Base-by-base conservation (phyloP, 148 eudicot genomes). In the Nepenthes mirabilis region DNA sequence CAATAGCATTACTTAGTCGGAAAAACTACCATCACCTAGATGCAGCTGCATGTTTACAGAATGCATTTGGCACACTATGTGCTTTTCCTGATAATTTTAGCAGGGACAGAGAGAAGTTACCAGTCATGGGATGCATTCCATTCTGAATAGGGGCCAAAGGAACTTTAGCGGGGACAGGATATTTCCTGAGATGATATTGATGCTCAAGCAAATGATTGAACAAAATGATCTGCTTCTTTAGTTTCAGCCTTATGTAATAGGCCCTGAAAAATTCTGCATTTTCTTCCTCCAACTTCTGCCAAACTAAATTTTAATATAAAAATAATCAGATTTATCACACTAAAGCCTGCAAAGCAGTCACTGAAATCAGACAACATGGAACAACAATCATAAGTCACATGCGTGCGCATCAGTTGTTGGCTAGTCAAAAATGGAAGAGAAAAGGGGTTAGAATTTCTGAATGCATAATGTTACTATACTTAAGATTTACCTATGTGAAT, bases 241-340 rank as follows among this genome's bases (percentile, higher is more conserved):
- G 35, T 67, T 93, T 93, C 64, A 93, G 89, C 87, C 99, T 79
- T 75, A 89, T 82, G 78, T 88, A 93, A 74, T 93, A 93, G 33
- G 95, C 91, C 74, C 95, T 82, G 73, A 93, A 93, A 69, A 93
- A 93, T 48, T 93, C 99, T 0, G 99, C 91, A 82, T 93, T 93
- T 74, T 93, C 99, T 84, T 93, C 99, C 74, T 93, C 99, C 80
- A 93, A 68, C 68, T 93, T 93, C 89, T 93, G 96, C 99, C 99
- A 93, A 32, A 93, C 99, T 93, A 70, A 53, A 23, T 23, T 67
- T 63, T 14, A 59, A 47, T 63, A 72, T 6, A 36, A 36, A 55
- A 47, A 13, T 32, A 13, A 63, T 63, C 59, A 74, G 57, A 23
- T 23, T 23, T 59, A 57, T 11, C 33, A 70, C 40, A 2, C 34